Evolutionary conservation across 2,329 filamentous ascomycete species (phyloP).

Genomic region (Myriosclerotinia curreyana): DNA sequence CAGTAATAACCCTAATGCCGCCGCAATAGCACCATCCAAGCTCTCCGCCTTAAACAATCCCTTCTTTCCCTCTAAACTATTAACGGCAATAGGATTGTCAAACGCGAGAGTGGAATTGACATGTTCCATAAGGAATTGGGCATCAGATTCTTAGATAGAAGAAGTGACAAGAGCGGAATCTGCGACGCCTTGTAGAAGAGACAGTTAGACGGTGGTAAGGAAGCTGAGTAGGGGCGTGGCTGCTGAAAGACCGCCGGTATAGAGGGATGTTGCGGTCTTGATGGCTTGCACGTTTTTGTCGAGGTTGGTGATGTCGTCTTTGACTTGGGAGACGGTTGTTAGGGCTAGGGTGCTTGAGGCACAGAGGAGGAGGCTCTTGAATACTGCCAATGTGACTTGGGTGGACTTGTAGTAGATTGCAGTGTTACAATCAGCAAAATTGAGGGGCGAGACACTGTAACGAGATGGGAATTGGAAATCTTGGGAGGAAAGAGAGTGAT

Average conservation of each 20-base stretch:
- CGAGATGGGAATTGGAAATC: neutral
- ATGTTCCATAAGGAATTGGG: neutral
- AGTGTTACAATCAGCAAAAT: too few relatives aligned
- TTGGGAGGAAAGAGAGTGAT: neutral
- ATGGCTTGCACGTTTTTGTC: conserved; percentile 1
- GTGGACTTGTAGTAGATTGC: neutral
- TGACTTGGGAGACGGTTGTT: neutral
- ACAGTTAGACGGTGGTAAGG: neutral
- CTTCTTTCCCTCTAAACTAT: neutral
- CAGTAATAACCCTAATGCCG: neutral
- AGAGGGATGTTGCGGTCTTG: neutral
- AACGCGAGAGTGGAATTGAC: neutral
- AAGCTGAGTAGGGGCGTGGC: neutral
- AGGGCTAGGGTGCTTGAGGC: neutral
- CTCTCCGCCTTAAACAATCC: neutral
- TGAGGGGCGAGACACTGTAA: too few relatives aligned
- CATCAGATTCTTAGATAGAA: neutral
- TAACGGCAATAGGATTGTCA: neutral
- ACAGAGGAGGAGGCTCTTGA: neutral
- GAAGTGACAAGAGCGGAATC: neutral
- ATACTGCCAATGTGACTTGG: neutral
- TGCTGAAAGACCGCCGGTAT: neutral
- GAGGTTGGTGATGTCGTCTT: neutral
- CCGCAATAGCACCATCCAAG: neutral
- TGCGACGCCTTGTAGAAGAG: neutral